A percentile compares a stretch with the other conserved stretches of the same genome.
These are phyloP conservation scores for Ambrosia trifida DNA, from an alignment of 129 eudicot genomes.

Conservation along the genomic window DNA sequence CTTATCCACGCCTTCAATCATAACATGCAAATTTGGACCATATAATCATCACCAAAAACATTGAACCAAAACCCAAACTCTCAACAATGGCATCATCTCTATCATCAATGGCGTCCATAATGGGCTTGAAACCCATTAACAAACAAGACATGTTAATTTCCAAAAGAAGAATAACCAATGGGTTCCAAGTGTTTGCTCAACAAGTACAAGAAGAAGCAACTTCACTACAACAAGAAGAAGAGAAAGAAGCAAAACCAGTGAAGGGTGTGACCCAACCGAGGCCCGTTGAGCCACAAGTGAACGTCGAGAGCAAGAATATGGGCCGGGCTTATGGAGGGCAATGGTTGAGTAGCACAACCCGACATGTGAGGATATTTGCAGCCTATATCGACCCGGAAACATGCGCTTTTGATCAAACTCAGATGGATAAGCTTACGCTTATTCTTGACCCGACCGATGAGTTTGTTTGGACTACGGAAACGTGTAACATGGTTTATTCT, in stretches of 20 bases:
- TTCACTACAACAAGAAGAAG: constrained; percentile 40
- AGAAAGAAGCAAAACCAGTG: constrained; percentile 29
- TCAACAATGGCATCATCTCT: constrained; percentile 66
- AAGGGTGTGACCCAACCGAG: constrained; percentile 44
- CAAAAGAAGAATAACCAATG: constrained; percentile 24
- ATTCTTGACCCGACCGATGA: constrained; percentile 85
- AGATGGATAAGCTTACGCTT: constrained; percentile 84
- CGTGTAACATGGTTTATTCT: constrained; percentile 71
- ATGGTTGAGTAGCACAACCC: constrained; percentile 82
- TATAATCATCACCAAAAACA: constrained; percentile 20
- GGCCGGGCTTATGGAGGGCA: constrained; percentile 69
- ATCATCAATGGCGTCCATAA: constrained; percentile 66
- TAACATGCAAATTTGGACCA: constrained; percentile 18
- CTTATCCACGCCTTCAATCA: constrained; percentile 48
- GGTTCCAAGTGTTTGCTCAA: constrained; percentile 49
- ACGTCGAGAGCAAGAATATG: constrained; percentile 82
- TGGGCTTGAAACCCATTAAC: constrained; percentile 37
- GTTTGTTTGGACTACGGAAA: constrained; percentile 78
- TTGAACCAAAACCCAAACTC: constrained; percentile 14
- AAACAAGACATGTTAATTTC: constrained; percentile 18
- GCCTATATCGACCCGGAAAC: constrained; percentile 90
- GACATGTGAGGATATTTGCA: constrained; percentile 84
- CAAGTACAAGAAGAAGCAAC: constrained; percentile 37
- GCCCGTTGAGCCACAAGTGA: constrained; percentile 68
- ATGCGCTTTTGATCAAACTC: constrained; percentile 78